Evolutionary conservation across 805 yeast genomes (phyloP).

Genomic region (Saccharomycopsis malanga): DNA sequence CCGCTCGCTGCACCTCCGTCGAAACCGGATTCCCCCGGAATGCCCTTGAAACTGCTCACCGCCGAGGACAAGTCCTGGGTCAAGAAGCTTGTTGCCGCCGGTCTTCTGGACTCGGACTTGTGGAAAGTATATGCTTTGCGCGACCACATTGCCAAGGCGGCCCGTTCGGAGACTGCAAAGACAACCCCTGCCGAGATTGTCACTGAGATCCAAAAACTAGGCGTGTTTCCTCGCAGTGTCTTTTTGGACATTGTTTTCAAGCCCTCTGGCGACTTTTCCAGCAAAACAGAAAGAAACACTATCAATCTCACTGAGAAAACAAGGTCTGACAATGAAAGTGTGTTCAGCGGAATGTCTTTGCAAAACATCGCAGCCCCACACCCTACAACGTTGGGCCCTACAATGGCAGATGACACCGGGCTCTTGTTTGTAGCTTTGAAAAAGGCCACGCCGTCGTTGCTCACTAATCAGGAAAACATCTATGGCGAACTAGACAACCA

Average conservation of each 20-base stretch:
- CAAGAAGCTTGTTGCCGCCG: constrained; percentile 63
- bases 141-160: constrained; percentile 56
- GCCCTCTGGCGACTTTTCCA: constrained; percentile 14
- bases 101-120: constrained; percentile 60
- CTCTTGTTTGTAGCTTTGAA: constrained; percentile 31
- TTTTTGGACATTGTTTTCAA: constrained; percentile 39
- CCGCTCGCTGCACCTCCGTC: constrained; percentile 3
- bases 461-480: constrained; percentile 34
- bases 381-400: neutral
- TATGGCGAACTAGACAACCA: constrained; percentile 37
- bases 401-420: constrained; percentile 23
- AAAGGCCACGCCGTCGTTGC: constrained; percentile 35
- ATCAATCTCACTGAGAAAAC: constrained; percentile 2
- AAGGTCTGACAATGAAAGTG: constrained; percentile 12
- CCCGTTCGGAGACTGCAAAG: constrained; percentile 30
- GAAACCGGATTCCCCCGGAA: neutral
- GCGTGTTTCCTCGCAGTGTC: constrained; percentile 43
- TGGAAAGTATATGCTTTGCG: constrained; percentile 79
- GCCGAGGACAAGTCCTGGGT: constrained; percentile 68
- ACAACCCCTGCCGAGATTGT: constrained; percentile 21
- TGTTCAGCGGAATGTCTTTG: constrained; percentile 6
- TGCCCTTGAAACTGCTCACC: constrained; percentile 37
- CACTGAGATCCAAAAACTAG: constrained; percentile 28
- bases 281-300: constrained; percentile 2
- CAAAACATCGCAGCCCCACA: neutral